phyloP scores from a whole-genome alignment of 2,329 filamentous ascomycete genomes.

The Didymella glomerata region DNA sequence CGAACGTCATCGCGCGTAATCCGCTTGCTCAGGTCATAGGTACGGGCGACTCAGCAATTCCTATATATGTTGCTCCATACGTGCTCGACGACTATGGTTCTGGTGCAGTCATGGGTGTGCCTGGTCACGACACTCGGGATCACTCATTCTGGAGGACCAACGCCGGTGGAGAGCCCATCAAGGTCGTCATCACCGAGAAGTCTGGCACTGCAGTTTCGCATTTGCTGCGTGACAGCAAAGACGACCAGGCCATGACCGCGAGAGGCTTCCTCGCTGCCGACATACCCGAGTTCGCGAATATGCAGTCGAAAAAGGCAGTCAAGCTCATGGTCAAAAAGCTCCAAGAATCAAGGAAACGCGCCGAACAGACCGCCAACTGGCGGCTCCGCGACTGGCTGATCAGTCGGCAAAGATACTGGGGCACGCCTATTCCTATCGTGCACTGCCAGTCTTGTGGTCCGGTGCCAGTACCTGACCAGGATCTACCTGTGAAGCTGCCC shows the following conservation, averaged over 20 bases:
- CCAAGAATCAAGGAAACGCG: constrained; percentile 62
- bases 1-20: constrained; percentile 49
- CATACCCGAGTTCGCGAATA: constrained; percentile 71
- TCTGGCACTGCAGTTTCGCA: constrained; percentile 16
- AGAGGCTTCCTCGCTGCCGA: constrained; percentile 73
- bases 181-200: constrained; percentile 60
- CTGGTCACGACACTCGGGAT: constrained; percentile 82
- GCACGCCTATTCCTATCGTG: constrained; percentile 86
- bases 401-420: constrained; percentile 93
- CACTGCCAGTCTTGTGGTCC: constrained; percentile 80
- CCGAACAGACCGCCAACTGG: constrained; percentile 74
- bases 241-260: constrained; percentile 65
- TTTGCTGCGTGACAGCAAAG: constrained; percentile 46
- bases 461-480: constrained; percentile 77
- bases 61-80: constrained; percentile 84
- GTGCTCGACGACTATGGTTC: constrained; percentile 86
- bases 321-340: constrained; percentile 64
- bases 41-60: constrained; percentile 63
- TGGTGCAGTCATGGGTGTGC: constrained; percentile 91
- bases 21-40: constrained; percentile 63
- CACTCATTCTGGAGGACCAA: constrained; percentile 82
- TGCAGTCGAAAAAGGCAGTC: constrained; percentile 69
- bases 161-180: constrained; percentile 65
- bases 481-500: constrained; percentile 81
- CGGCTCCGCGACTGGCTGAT: constrained; percentile 88